Evolutionary conservation across 441 rosid species (phyloP).

Genomic region (Gossypium gossypioides): DNA sequence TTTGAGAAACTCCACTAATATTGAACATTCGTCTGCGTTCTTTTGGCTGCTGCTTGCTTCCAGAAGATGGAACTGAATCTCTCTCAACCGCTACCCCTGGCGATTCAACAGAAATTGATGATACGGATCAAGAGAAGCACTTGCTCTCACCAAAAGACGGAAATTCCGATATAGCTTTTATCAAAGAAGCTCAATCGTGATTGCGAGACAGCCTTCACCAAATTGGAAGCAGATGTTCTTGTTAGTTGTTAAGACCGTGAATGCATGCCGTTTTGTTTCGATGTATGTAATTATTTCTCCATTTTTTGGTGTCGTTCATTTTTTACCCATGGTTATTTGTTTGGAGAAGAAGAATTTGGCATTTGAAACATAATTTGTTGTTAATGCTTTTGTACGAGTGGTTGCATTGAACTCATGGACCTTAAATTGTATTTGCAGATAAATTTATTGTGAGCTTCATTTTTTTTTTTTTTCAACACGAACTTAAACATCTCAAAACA

Average conservation of each 20-base stretch:
- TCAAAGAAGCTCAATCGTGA: constrained; percentile 35
- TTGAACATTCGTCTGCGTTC: constrained; percentile 1
- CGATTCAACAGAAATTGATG: constrained; percentile 37
- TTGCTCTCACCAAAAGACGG: constrained; percentile 31
- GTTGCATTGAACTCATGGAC: not conserved
- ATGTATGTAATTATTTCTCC: constrained; percentile 10
- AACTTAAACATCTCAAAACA: not conserved
- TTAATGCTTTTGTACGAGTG: not conserved
- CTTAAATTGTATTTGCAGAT: not conserved
- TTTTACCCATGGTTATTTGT: not conserved
- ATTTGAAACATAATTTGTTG: constrained; percentile 7
- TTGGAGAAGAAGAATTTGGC: not conserved
- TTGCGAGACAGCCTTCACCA: not conserved
- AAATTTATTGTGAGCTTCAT: not conserved
- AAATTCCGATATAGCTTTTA: constrained; percentile 38
- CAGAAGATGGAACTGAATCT: constrained; percentile 46
- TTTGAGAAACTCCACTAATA: not conserved
- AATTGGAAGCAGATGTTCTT: not conserved
- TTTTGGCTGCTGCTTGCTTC: not conserved
- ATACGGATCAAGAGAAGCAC: constrained; percentile 44
- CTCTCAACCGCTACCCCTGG: constrained; percentile 29
- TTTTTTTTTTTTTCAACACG: not conserved
- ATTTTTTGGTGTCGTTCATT: not conserved
- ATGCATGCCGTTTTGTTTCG: not conserved
- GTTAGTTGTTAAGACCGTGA: not conserved